Evolutionary conservation across 1,284 basidiomycete genomes (phyloP).

Genomic region (Cutaneotrichosporon sp.): DNA sequence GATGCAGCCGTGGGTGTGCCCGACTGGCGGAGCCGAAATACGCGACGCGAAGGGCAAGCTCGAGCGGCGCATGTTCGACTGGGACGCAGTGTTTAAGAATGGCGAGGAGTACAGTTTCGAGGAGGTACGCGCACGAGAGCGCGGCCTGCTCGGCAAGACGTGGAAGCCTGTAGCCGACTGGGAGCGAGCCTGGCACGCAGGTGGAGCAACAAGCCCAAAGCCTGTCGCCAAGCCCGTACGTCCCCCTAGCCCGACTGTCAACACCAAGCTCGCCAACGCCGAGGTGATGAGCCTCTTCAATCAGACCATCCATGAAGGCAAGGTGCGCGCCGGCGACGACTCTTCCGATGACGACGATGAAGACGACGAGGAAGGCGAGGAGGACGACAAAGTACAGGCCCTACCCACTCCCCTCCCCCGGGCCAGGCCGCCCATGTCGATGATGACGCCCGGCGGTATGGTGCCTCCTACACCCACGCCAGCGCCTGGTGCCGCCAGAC

Average conservation of each 20-base stretch:
- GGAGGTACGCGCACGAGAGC: conserved; percentile 45
- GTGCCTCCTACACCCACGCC: conserved; percentile 50
- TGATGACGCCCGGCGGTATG: conserved; percentile 35
- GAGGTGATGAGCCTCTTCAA: conserved; percentile 94
- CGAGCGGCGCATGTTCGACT: conserved; percentile 47
- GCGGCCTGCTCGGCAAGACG: conserved; percentile 43
- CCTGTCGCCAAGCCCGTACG: conserved; percentile 33
- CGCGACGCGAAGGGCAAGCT: conserved; percentile 39
- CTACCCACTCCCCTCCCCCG: conserved; percentile 41
- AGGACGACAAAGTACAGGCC: conserved; percentile 28
- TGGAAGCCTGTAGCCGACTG: conserved; percentile 42
- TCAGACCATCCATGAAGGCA: conserved; percentile 56
- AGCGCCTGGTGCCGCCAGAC: conserved; percentile 8
- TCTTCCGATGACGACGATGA: conserved; percentile 46
- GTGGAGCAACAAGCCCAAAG: conserved; percentile 42
- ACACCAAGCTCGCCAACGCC: conserved; percentile 83
- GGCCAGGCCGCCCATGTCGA: conserved; percentile 21
- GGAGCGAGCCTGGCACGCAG: conserved; percentile 44
- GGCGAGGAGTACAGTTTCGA: conserved; percentile 50
- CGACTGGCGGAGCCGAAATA: conserved; percentile 40
- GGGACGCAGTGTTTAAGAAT: conserved; percentile 45
- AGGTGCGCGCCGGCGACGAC: conserved; percentile 43
- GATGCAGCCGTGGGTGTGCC: conserved; percentile 37
- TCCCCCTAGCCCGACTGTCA: conserved; percentile 66
- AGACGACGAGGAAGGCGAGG: conserved; percentile 45